These are phyloP conservation scores for Berberis thunbergii DNA, from an alignment of 164 flowering plant species.

Conservation along the genomic window DNA sequence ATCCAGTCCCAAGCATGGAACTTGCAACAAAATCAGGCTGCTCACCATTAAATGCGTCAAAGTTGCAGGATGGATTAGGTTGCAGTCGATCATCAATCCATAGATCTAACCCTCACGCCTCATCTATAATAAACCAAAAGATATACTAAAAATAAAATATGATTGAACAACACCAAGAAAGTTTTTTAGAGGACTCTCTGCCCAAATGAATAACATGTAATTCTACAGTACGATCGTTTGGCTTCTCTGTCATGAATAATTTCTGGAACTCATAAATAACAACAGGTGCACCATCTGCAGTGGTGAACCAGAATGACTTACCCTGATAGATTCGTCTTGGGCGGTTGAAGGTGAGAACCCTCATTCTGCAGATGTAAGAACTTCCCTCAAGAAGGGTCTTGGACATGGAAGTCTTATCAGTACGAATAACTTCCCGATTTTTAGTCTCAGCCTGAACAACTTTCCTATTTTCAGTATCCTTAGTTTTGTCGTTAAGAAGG, in stretches of 20 bases:
- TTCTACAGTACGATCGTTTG: conserved; percentile 8
- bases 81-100: conserved; percentile 5
- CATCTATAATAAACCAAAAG: conserved; percentile 12
- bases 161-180: background rate
- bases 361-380: background rate
- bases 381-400: background rate
- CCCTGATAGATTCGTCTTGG: conserved; percentile 7
- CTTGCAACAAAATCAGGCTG: background rate
- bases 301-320: conserved; percentile 2
- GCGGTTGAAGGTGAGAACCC: conserved; percentile 13
- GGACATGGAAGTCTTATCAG: background rate
- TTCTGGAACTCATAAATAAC: conserved; percentile 4
- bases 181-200: background rate
- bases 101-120: conserved; percentile 12
- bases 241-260: conserved; percentile 11
- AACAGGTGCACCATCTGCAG: conserved; percentile 1
- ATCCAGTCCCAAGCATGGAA: background rate
- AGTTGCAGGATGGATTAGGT: background rate
- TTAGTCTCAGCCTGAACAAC: background rate
- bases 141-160: background rate
- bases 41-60: conserved; percentile 8
- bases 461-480: background rate
- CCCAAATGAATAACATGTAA: background rate
- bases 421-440: background rate
- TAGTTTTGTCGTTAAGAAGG: background rate